Conservation (phyloP, 1,284 basidiomycete species). For the Pseudozyma thailandica region DNA sequence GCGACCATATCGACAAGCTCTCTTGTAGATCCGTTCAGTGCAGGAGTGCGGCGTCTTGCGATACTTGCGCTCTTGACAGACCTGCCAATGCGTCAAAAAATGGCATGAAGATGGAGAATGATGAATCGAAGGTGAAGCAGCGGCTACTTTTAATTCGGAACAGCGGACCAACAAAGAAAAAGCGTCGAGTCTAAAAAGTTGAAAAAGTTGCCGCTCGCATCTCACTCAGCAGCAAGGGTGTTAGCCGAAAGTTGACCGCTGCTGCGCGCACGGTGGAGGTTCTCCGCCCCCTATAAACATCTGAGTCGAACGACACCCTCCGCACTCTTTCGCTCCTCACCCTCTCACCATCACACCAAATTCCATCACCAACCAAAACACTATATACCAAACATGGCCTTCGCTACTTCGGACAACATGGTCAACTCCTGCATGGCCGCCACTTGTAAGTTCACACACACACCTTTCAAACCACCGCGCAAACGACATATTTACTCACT, state of each 20-base stretch:
- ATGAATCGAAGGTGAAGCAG: not conserved
- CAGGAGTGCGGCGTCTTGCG: not conserved
- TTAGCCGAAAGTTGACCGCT: not conserved
- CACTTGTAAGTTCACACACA: conserved; percentile 33
- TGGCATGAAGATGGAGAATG: not conserved
- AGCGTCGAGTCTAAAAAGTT: not conserved
- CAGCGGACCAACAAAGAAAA: not conserved
- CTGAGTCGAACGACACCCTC: conserved; percentile 3
- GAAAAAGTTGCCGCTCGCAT: conserved; percentile 13
- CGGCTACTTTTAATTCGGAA: conserved; percentile 12
- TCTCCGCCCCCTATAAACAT: too few species aligned
- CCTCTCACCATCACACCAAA: conserved; percentile 1
- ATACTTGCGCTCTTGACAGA: not conserved
- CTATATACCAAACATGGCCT: conserved; percentile 21
- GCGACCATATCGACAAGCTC: conserved; percentile 8
- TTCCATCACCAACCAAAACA: not conserved
- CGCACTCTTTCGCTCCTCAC: not conserved
- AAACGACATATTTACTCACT: conserved; percentile 1
- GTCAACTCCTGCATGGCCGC: conserved; percentile 48
- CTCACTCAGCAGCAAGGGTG: not conserved
- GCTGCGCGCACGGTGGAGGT: not conserved
- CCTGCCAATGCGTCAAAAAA: not conserved
- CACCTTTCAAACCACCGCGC: not conserved
- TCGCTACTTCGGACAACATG: conserved; percentile 15
- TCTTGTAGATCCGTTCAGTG: not conserved